Evolutionary conservation across 129 eudicot genomes (phyloP).

Genomic region (Tagetes patula): DNA sequence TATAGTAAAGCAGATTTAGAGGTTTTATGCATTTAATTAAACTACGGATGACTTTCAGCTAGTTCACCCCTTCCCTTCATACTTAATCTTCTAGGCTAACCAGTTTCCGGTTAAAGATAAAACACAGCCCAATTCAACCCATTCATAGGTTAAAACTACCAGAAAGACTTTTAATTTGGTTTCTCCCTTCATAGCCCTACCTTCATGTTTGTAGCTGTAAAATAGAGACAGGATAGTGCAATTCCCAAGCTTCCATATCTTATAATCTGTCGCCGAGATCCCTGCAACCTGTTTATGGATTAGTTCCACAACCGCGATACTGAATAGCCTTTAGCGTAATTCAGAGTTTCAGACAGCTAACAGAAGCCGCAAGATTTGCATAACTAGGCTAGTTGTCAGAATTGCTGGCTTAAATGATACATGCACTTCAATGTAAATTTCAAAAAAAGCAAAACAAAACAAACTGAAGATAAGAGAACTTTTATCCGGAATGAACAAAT

Average conservation of each 20-base stretch:
- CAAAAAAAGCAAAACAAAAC: not conserved
- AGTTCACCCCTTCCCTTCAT: not conserved
- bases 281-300: conserved; percentile 79
- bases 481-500: not conserved
- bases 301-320: conserved; percentile 37
- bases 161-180: not conserved
- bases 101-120: not conserved
- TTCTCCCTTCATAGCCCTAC: conserved; percentile 37
- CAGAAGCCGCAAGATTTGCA: conserved; percentile 15
- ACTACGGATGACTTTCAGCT: conserved; percentile 19
- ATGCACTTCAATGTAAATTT: not conserved
- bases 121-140: conserved; percentile 16
- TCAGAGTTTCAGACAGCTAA: conserved; percentile 25
- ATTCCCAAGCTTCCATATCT: conserved; percentile 97
- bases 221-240: conserved; percentile 69
- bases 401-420: not conserved
- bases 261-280: conserved; percentile 75
- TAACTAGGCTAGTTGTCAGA: conserved; percentile 11
- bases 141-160: conserved; percentile 11
- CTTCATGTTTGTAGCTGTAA: conserved; percentile 77
- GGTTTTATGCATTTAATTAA: conserved; percentile 1
- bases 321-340: conserved; percentile 21
- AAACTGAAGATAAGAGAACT: conserved; percentile 10
- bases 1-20: not conserved
- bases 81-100: not conserved